A percentile compares a stretch with the other conserved stretches of the same genome.
These are phyloP conservation scores for Lentinula sp. DNA, from an alignment of 768 basidiomycete genomes.

Conservation along the genomic window DNA sequence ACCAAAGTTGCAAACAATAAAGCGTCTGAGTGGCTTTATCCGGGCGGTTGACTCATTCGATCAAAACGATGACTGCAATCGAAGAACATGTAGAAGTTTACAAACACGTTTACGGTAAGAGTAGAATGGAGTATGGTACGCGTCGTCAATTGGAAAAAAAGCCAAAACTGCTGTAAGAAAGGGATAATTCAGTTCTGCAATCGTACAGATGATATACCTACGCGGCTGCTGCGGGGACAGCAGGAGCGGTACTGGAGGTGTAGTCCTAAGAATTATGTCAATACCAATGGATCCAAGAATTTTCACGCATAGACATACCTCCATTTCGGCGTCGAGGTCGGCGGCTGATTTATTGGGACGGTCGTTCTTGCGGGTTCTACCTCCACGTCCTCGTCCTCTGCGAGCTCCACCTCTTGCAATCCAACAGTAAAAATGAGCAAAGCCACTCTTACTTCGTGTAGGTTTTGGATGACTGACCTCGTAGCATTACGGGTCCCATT, in stretches of 20 bases:
- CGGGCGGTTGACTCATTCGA: background rate
- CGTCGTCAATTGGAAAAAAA: background rate
- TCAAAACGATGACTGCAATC: background rate
- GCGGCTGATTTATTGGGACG: constrained; percentile 77
- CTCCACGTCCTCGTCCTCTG: constrained; percentile 41
- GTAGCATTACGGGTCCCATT: constrained; percentile 12
- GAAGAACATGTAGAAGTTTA: background rate
- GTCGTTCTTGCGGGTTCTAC: constrained; percentile 42
- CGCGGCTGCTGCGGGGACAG: constrained; percentile 1
- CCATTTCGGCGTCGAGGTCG: constrained; percentile 97
- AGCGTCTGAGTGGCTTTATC: no score
- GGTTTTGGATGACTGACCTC: constrained; percentile 21
- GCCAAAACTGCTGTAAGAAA: background rate
- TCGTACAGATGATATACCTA: background rate
- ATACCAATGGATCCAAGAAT: background rate
- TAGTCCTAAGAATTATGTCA: constrained; percentile 3
- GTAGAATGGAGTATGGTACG: background rate
- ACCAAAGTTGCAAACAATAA: background rate
- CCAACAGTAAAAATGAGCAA: background rate
- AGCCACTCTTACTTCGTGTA: background rate
- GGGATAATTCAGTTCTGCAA: background rate
- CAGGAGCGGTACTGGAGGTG: constrained; percentile 1
- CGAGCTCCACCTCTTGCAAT: constrained; percentile 21
- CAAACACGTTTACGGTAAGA: background rate
- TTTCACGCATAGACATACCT: constrained; percentile 43